Conservation (phyloP, 2,329 filamentous ascomycete genomes). For the Geosmithia flava region DNA sequence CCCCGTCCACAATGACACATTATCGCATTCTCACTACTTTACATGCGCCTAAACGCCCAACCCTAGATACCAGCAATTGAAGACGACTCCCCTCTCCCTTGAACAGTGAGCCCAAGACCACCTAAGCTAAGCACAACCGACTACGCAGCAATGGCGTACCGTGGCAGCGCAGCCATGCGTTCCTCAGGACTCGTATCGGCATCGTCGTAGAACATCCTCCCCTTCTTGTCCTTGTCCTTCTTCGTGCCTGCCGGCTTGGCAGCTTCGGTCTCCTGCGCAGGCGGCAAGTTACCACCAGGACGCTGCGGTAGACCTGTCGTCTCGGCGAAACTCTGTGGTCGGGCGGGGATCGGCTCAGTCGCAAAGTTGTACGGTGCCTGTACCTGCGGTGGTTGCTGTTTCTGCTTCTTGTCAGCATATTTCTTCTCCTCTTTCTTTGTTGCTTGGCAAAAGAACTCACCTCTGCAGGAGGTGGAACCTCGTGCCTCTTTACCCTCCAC, state of each 20-base stretch:
- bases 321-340: constrained; percentile 23
- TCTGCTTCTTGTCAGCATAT: no score
- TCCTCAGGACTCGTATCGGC: constrained; percentile 75
- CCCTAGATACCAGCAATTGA: background rate
- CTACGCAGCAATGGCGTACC: constrained; percentile 48
- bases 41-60: background rate
- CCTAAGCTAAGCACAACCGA: background rate
- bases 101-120: background rate
- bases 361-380: constrained; percentile 19
- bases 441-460: constrained; percentile 18
- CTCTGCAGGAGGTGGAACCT: constrained; percentile 27
- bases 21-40: background rate
- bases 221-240: constrained; percentile 57
- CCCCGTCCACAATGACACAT: background rate
- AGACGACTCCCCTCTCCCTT: background rate
- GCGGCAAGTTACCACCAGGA: constrained; percentile 26
- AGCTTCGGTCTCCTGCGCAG: constrained; percentile 26
- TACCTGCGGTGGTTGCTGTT: constrained; percentile 4
- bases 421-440: no score
- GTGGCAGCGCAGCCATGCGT: constrained; percentile 68
- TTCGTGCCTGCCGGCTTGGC: constrained; percentile 32
- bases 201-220: constrained; percentile 70
- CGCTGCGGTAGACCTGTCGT: constrained; percentile 30
- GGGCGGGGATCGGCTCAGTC: constrained; percentile 29
- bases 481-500: constrained; percentile 43